Percentiles rank a stretch among this genome's conserved stretches.
phyloP scores from a whole-genome alignment of 2,329 filamentous ascomycete species.

The Aphanocladium album region DNA sequence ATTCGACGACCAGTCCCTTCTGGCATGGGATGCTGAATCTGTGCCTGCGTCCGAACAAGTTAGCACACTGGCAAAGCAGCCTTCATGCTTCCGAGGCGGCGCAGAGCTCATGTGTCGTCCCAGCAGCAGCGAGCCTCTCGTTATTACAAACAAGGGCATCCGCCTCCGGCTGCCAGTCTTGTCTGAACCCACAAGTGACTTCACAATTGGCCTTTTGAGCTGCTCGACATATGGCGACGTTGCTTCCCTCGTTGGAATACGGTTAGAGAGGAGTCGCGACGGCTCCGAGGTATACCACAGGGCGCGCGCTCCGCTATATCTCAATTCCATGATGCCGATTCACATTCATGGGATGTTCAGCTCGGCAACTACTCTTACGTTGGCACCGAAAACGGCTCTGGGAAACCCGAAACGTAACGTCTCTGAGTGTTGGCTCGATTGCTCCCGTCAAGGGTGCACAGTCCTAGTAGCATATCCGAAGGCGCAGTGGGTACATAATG shows the following conservation, averaged over 20 bases:
- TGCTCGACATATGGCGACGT: background rate
- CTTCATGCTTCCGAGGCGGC: background rate
- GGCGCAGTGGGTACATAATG: background rate
- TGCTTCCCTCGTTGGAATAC: background rate
- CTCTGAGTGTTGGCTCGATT: background rate
- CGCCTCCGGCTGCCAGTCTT: background rate
- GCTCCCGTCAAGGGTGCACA: background rate
- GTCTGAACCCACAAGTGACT: background rate
- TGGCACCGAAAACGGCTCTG: background rate
- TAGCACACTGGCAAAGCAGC: background rate
- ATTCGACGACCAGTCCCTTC: constrained; percentile 11
- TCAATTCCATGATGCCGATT: background rate
- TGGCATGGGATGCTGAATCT: constrained; percentile 8
- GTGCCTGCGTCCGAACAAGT: background rate
- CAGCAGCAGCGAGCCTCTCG: background rate
- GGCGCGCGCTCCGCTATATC: background rate
- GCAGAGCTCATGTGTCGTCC: background rate
- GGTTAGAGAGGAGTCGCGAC: background rate
- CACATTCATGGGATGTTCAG: background rate
- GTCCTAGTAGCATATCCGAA: background rate
- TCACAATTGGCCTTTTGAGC: background rate
- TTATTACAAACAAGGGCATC: background rate
- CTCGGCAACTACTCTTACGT: background rate
- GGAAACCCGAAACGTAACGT: background rate
- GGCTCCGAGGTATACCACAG: background rate